Conservation (phyloP, 768 basidiomycete genomes). For the Rhodotorula babjevae region DNA sequence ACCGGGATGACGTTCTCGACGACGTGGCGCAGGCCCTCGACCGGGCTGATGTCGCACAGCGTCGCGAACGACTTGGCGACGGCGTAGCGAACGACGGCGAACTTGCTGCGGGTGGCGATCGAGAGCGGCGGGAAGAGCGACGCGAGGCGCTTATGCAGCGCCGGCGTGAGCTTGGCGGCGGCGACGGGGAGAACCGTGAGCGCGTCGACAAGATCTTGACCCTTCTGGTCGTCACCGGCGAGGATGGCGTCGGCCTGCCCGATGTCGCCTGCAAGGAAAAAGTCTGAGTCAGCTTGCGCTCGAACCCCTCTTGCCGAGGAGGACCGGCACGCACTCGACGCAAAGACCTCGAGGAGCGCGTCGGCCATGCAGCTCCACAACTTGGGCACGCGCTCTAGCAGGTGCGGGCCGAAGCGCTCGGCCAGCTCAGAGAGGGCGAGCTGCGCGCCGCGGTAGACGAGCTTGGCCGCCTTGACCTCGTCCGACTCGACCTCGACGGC, state of each 20-base stretch:
- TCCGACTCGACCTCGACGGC: constrained; percentile 49
- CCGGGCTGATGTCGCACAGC: constrained; percentile 77
- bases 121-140: constrained; percentile 72
- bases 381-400: constrained; percentile 77
- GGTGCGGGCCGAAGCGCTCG: constrained; percentile 62
- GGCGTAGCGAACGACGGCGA: constrained; percentile 81
- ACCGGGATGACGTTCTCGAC: constrained; percentile 76
- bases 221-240: constrained; percentile 58
- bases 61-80: constrained; percentile 83
- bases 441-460: constrained; percentile 79
- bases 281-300: neutral
- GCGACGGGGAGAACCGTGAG: constrained; percentile 82
- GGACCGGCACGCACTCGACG: constrained; percentile 52
- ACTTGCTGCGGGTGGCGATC: constrained; percentile 73
- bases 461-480: constrained; percentile 60
- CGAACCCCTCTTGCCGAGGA: rapidly evolving
- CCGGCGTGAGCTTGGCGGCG: constrained; percentile 65
- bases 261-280: neutral
- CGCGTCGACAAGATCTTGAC: constrained; percentile 87
- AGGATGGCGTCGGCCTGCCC: constrained; percentile 60
- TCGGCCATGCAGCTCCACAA: constrained; percentile 92
- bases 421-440: constrained; percentile 77
- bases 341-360: constrained; percentile 65
- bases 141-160: constrained; percentile 64
- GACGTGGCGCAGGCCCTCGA: constrained; percentile 81